phyloP scores from a whole-genome alignment of 139 green algal species.

The Mesotaenium endlicherianum region DNA sequence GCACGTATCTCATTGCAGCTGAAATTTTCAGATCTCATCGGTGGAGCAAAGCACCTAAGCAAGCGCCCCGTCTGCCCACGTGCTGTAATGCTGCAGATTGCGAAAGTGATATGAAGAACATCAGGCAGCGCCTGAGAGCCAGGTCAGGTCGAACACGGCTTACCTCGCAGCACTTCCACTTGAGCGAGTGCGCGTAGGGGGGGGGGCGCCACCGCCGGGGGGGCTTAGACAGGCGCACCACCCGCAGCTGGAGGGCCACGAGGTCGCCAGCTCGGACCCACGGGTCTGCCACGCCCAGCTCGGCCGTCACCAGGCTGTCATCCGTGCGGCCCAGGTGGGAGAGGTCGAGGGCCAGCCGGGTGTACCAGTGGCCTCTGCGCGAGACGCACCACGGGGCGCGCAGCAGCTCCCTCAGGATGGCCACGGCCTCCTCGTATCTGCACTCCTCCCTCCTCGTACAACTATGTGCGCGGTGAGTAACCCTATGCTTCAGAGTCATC shows the following conservation, averaged over 20 bases:
- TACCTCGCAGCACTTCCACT: background rate
- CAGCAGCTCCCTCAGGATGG: background rate
- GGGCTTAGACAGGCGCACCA: constrained; percentile 11
- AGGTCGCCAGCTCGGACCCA: constrained; percentile 10
- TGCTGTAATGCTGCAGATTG: no score
- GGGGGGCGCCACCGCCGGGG: constrained; percentile 3
- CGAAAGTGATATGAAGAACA: no score
- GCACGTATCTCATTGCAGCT: no score
- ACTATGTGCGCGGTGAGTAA: no score
- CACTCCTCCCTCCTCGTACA: no score
- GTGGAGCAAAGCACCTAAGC: no score
- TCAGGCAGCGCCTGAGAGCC: no score
- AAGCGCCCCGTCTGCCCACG: no score
- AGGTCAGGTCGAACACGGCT: no score
- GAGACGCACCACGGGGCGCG: background rate
- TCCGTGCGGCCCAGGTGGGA: background rate
- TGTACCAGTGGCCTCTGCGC: background rate
- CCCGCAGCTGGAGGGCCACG: constrained; percentile 24
- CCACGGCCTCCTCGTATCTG: constrained; percentile 15
- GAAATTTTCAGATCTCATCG: no score
- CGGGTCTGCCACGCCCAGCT: constrained; percentile 11
- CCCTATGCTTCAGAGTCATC: no score
- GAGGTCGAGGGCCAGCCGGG: constrained; percentile 1
- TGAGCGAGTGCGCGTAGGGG: background rate
- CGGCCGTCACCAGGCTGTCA: constrained; percentile 10